Evolutionary conservation across 2,329 filamentous ascomycete genomes (phyloP).

Genomic region (Penicillium digitatum): DNA sequence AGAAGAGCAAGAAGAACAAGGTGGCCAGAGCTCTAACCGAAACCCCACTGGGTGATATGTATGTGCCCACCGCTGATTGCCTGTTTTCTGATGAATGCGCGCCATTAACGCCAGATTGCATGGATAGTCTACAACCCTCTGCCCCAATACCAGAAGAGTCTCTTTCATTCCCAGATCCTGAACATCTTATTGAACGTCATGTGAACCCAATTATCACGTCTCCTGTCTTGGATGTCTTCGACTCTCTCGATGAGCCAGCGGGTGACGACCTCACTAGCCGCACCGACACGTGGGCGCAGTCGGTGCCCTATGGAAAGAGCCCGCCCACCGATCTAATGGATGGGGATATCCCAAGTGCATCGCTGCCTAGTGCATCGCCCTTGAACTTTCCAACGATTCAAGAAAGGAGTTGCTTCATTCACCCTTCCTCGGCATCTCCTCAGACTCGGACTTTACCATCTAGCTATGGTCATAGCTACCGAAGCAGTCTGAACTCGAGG

Average conservation of each 20-base stretch:
- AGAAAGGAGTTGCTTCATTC: constrained; percentile 39
- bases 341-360: constrained; percentile 35
- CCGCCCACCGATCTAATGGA: constrained; percentile 41
- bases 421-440: constrained; percentile 45
- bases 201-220: constrained; percentile 29
- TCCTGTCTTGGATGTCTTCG: constrained; percentile 40
- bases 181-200: constrained; percentile 19
- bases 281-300: constrained; percentile 45
- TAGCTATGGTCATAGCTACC: constrained; percentile 41
- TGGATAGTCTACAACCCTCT: constrained; percentile 27
- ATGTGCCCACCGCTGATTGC: constrained; percentile 17
- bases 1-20: constrained; percentile 39
- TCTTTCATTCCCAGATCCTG: constrained; percentile 30
- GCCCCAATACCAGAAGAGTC: constrained; percentile 28
- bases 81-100: neutral
- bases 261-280: constrained; percentile 36
- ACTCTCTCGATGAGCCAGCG: constrained; percentile 29
- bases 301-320: constrained; percentile 45
- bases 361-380: constrained; percentile 38
- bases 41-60: constrained; percentile 36
- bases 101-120: constrained; percentile 9
- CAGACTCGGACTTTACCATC: constrained; percentile 41
- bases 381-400: constrained; percentile 39
- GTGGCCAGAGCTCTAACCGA: constrained; percentile 31
- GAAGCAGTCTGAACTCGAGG: constrained; percentile 35